phyloP scores from a whole-genome alignment of 345 rosid genomes.

The Hypericum androsaemum region DNA sequence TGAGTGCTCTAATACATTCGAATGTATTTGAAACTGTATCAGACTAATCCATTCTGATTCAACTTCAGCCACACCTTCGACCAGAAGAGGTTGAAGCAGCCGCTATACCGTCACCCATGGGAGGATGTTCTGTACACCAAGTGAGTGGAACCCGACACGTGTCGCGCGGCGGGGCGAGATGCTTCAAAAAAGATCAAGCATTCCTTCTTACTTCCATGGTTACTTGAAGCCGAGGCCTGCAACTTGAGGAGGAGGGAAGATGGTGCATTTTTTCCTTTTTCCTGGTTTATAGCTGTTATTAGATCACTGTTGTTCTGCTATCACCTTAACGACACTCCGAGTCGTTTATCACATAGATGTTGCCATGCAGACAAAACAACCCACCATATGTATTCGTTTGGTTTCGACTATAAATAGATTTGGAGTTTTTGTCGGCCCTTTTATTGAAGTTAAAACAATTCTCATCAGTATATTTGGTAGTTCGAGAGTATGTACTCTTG shows the following conservation, averaged over 20 bases:
- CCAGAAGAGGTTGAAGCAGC: constrained; percentile 95
- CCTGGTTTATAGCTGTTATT: constrained; percentile 2
- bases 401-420: too few relatives aligned
- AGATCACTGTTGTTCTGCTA: constrained; percentile 19
- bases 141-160: constrained; percentile 21
- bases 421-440: too few relatives aligned
- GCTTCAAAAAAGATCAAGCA: constrained; percentile 1
- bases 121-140: constrained; percentile 97
- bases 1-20: constrained; percentile 15
- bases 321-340: neutral
- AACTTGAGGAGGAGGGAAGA: constrained; percentile 3
- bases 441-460: too few relatives aligned
- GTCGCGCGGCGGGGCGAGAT: neutral
- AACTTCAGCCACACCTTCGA: constrained; percentile 73
- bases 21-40: neutral
- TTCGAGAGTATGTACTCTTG: too few relatives aligned
- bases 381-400: too few relatives aligned
- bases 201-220: neutral
- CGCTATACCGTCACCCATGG: constrained; percentile 94
- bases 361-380: too few relatives aligned
- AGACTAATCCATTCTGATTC: neutral
- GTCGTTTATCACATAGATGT: constrained; percentile 4
- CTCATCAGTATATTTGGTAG: too few relatives aligned
- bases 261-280: neutral
- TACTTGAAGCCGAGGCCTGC: constrained; percentile 8